Conservation (phyloP, 768 basidiomycete genomes). For the Pisolithus tinctorius region DNA sequence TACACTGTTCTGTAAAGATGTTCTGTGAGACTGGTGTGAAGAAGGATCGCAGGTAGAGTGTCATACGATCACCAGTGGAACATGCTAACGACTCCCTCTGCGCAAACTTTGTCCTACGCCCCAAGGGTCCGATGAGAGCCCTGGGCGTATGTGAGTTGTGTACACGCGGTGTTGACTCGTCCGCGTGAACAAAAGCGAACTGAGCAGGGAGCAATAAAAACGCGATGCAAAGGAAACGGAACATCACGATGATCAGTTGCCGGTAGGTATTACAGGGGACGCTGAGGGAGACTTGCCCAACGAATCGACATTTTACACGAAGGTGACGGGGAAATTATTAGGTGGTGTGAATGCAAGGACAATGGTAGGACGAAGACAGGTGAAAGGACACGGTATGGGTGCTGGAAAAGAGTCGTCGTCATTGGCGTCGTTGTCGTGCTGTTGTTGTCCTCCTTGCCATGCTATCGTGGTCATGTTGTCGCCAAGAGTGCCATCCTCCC, state of each 20-base stretch:
- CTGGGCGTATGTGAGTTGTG: conserved; percentile 1
- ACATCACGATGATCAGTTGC: conserved; percentile 4
- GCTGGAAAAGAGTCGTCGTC: too few species aligned
- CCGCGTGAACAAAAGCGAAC: conserved; percentile 3
- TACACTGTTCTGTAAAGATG: conserved; percentile 10
- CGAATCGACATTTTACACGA: not conserved
- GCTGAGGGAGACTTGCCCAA: not conserved
- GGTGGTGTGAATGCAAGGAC: too few species aligned
- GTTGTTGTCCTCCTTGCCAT: too few species aligned
- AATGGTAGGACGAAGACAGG: too few species aligned
- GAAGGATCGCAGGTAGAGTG: not conserved
- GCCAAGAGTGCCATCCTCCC: too few species aligned
- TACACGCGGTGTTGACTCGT: not conserved
- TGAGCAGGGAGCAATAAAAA: conserved; percentile 6
- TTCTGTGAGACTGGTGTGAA: not conserved
- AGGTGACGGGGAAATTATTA: too few species aligned
- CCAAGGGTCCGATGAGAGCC: conserved; percentile 10
- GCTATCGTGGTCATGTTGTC: too few species aligned
- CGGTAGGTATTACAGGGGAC: not conserved
- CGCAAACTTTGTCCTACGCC: conserved; percentile 3
- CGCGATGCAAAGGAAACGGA: conserved; percentile 6
- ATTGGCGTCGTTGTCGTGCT: too few species aligned
- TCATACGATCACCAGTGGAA: conserved; percentile 9
- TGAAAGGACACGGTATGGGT: too few species aligned
- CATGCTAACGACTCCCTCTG: conserved; percentile 10